A percentile compares a stretch with the other conserved stretches of the same genome.
Conservation (phyloP, 805 yeast genomes). For the Wickerhamiella qilinensis region DNA sequence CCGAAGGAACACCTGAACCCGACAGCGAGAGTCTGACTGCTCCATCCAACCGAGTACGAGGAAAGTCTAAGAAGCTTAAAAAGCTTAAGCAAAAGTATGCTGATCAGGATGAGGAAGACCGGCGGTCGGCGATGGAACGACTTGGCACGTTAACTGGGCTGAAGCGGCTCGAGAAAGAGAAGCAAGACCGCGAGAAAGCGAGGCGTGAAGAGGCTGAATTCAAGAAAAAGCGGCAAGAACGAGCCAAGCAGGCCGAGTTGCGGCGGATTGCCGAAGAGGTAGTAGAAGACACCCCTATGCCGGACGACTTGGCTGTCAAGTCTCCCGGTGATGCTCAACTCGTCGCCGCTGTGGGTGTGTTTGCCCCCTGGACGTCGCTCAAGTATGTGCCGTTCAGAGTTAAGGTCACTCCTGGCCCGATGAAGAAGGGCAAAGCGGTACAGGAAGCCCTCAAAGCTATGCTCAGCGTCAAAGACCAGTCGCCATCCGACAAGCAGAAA, state of each 20-base stretch:
- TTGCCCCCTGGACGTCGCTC: constrained; percentile 85
- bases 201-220: constrained; percentile 23
- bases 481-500: constrained; percentile 9
- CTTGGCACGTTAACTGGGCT: constrained; percentile 65
- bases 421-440: constrained; percentile 78
- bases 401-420: constrained; percentile 62
- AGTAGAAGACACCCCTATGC: constrained; percentile 24
- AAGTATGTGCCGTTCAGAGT: constrained; percentile 63
- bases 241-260: constrained; percentile 30
- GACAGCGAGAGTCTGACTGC: too few species aligned
- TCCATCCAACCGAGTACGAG: too few species aligned
- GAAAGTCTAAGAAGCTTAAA: constrained; percentile 71
- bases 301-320: constrained; percentile 26
- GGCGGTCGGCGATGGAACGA: constrained; percentile 55
- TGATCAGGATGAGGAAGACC: constrained; percentile 85
- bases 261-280: constrained; percentile 28
- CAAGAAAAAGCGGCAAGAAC: constrained; percentile 24
- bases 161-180: constrained; percentile 24
- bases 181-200: constrained; percentile 23
- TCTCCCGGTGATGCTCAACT: constrained; percentile 32
- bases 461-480: constrained; percentile 21
- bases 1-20: too few species aligned
- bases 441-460: constrained; percentile 51
- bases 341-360: constrained; percentile 58
- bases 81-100: constrained; percentile 72